phyloP scores from a whole-genome alignment of 805 yeast genomes.

The Blastobotrys chiropterorum region DNA sequence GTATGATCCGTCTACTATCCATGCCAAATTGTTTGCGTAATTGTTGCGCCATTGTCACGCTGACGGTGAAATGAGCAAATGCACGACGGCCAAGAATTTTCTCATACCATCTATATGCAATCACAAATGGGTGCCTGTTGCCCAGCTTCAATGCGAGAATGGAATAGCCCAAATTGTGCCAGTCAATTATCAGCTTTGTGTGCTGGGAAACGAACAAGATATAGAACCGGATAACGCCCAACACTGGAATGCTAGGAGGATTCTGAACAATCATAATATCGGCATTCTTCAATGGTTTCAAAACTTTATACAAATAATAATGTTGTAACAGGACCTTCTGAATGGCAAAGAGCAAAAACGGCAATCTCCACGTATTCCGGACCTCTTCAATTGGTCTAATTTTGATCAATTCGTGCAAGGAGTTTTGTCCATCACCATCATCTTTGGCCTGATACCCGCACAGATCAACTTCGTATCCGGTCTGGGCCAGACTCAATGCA shows the following conservation, averaged over 20 bases:
- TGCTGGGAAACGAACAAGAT: constrained; percentile 44
- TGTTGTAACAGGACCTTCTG: constrained; percentile 57
- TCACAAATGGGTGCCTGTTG: constrained; percentile 55
- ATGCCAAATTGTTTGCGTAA: constrained; percentile 53
- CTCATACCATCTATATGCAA: constrained; percentile 58
- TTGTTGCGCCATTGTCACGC: constrained; percentile 61
- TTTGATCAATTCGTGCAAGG: constrained; percentile 17
- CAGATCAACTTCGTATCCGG: constrained; percentile 68
- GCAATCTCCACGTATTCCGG: constrained; percentile 29
- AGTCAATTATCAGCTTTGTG: constrained; percentile 71
- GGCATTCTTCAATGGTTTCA: constrained; percentile 53
- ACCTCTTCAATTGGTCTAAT: constrained; percentile 28
- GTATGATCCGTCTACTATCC: constrained; percentile 42
- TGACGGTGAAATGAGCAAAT: constrained; percentile 72
- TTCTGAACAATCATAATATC: constrained; percentile 67
- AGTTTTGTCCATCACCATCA: constrained; percentile 16
- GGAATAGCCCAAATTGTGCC: constrained; percentile 93
- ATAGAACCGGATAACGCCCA: constrained; percentile 55
- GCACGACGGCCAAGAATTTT: constrained; percentile 54
- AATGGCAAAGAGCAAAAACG: constrained; percentile 52
- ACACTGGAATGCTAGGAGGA: constrained; percentile 87
- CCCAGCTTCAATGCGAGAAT: constrained; percentile 63
- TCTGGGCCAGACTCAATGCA: constrained; percentile 64
- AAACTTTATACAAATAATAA: constrained; percentile 38
- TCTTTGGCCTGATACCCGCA: constrained; percentile 57